Evolutionary conservation across 495 filamentous ascomycete species (phyloP).

Genomic region (Xylaria intraflava): DNA sequence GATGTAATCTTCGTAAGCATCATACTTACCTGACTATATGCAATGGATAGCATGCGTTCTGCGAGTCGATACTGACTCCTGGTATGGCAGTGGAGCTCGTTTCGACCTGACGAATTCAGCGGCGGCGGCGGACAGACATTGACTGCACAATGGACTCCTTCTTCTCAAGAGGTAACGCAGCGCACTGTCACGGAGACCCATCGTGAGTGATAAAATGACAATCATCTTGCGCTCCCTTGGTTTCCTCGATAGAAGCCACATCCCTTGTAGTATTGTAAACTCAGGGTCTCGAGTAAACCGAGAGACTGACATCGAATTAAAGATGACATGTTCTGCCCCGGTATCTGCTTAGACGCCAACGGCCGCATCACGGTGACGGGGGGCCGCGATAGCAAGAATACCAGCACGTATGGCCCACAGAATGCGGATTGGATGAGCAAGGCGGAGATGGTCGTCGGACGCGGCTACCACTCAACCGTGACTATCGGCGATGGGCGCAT

Average conservation of each 20-base stretch:
- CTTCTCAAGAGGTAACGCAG: conserved; percentile 28
- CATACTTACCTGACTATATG: neutral
- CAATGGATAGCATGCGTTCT: neutral
- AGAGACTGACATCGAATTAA: neutral
- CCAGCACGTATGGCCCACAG: conserved; percentile 41
- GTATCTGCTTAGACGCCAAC: conserved; percentile 44
- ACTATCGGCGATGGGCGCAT: conserved; percentile 48
- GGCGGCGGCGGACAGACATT: conserved; percentile 32
- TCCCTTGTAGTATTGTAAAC: no score
- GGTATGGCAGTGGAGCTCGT: conserved; percentile 6
- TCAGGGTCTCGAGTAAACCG: neutral
- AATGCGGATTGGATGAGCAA: conserved; percentile 28
- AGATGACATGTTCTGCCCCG: conserved; percentile 56
- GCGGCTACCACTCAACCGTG: conserved; percentile 53
- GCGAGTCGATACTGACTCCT: neutral
- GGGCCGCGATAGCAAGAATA: conserved; percentile 37
- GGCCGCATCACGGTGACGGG: conserved; percentile 52
- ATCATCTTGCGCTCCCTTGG: neutral
- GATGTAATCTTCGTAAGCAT: conserved; percentile 6
- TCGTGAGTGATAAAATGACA: conserved; percentile 1
- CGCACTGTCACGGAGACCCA: conserved; percentile 38
- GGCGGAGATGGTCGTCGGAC: conserved; percentile 38
- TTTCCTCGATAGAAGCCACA: neutral
- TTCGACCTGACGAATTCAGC: conserved; percentile 8
- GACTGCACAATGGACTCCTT: conserved; percentile 38